phyloP scores from a whole-genome alignment of 1,284 basidiomycete genomes.

The Cutaneotrichosporon sp. region DNA sequence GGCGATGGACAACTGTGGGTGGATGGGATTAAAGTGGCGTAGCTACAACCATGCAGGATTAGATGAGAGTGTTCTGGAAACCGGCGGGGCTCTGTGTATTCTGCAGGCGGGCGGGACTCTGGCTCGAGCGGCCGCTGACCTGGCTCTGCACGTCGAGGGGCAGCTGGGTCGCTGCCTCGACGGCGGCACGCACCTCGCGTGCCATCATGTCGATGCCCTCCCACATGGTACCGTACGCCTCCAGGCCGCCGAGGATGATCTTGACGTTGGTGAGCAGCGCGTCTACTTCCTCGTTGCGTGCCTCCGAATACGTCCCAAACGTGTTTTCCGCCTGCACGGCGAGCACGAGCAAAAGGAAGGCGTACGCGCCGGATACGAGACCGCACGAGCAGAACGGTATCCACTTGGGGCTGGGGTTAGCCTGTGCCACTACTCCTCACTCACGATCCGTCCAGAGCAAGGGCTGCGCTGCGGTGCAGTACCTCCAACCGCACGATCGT shows the following conservation, averaged over 20 bases:
- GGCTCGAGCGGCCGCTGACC: slow-evolving; percentile 2
- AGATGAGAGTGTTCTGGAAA: too few species aligned
- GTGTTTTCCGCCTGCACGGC: slow-evolving; percentile 45
- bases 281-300: slow-evolving; percentile 39
- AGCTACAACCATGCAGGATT: too few species aligned
- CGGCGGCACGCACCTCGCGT: slow-evolving; percentile 31
- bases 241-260: slow-evolving; percentile 47
- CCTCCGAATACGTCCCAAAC: slow-evolving; percentile 27
- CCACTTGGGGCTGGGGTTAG: slow-evolving; percentile 38
- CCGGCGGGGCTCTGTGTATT: too few species aligned
- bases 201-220: slow-evolving; percentile 48
- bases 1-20: too few species aligned
- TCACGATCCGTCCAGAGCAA: slow-evolving; percentile 45
- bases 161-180: slow-evolving; percentile 14
- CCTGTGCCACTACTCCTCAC: slow-evolving; percentile 7
- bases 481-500: slow-evolving; percentile 47
- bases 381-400: slow-evolving; percentile 49
- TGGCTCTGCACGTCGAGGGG: slow-evolving; percentile 16
- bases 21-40: too few species aligned
- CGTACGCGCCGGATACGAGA: slow-evolving; percentile 45
- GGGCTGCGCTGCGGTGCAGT: slow-evolving; percentile 44
- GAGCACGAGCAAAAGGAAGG: slow-evolving; percentile 46
- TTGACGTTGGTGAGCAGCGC: slow-evolving; percentile 47
- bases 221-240: slow-evolving; percentile 49
- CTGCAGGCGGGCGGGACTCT: neutral